Evolutionary conservation across 345 rosid genomes (phyloP), one percentile per base, ranked within the genome.

Genomic region (Aquilaria sinensis): DNA sequence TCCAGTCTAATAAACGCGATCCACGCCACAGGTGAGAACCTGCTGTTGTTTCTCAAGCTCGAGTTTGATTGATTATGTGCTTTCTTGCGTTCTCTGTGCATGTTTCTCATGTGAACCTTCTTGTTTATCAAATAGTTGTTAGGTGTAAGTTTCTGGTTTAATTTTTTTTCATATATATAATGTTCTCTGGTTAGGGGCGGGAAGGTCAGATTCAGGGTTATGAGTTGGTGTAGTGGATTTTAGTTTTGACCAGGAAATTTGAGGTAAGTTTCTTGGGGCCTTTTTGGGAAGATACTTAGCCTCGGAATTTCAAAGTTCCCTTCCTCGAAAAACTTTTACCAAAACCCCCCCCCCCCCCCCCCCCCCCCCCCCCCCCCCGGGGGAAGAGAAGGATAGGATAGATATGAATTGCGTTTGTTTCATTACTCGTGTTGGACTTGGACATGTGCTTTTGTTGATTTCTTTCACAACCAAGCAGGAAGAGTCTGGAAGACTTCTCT

Each of bases 221-320:
- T 58, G 41, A 53, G 63, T 31, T 23, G 23, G 23, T 23, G 23
- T 23, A 23, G 23, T 23, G 1, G 23, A 23, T 23, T 23, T 23
- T 66, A 57, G 4, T 61, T 57, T 78, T 83, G 64, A 75, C 80
- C 60, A 63, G 67, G 71, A 73, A 76, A 67, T 71, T 82, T 75
- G 47, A 73, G 74, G 75, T 79, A 62, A 77, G 59, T 74, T 77
- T 30, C 74, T 63, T 83, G 82, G 88, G 78, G 83, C 76, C 41
- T 71, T 49, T 65, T 74, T 72, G 81, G 78, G 82, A 83, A 77
- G 85, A 73, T 73, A 72, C 78, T 67, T 85, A 82, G 82, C 66
- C 78, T 79, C 65, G 83, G 72, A 71, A 64, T 60, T 75, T 58
- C 56, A 62, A 59, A 63, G 62, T 66, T 56, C 7, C 58, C 50